These are phyloP conservation scores for Cyberlindnera maritima DNA, from an alignment of 805 yeast species.

Conservation along the genomic window DNA sequence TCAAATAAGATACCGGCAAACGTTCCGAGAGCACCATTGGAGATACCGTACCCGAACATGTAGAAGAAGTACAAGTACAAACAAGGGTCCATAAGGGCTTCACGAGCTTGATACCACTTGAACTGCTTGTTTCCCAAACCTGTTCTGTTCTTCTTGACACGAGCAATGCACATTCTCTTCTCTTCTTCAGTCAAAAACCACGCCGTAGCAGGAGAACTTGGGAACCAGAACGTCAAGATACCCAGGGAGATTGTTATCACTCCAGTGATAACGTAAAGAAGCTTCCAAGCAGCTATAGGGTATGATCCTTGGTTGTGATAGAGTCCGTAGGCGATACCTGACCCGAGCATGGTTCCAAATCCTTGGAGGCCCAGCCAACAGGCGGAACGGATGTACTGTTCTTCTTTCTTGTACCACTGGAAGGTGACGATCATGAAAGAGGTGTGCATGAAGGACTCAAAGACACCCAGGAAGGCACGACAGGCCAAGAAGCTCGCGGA, in stretches of 20 bases:
- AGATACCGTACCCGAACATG: conserved; percentile 33
- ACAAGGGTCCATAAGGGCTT: conserved; percentile 32
- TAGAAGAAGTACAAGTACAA: conserved; percentile 38
- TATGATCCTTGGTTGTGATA: conserved; percentile 26
- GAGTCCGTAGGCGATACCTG: conserved; percentile 45
- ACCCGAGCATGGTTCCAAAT: conserved; percentile 39
- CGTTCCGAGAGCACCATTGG: conserved; percentile 49
- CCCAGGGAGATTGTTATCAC: conserved; percentile 48
- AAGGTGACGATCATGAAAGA: conserved; percentile 21
- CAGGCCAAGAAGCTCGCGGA: background rate
- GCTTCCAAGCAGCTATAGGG: conserved; percentile 48
- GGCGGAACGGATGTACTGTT: conserved; percentile 34
- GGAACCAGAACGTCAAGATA: conserved; percentile 40
- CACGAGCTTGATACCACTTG: conserved; percentile 34
- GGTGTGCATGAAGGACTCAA: conserved; percentile 42
- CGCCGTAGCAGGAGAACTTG: conserved; percentile 43
- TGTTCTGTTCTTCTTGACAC: conserved; percentile 42
- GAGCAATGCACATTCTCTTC: conserved; percentile 38
- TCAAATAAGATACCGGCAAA: conserved; percentile 43
- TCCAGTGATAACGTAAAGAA: conserved; percentile 53
- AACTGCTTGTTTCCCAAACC: conserved; percentile 41
- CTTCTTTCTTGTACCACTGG: conserved; percentile 25
- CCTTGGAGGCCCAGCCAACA: conserved; percentile 29
- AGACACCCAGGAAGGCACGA: conserved; percentile 33
- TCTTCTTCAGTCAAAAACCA: conserved; percentile 40